Evolutionary conservation across 495 filamentous ascomycete genomes (phyloP).

Genomic region (Xanthoparmelia taractica): DNA sequence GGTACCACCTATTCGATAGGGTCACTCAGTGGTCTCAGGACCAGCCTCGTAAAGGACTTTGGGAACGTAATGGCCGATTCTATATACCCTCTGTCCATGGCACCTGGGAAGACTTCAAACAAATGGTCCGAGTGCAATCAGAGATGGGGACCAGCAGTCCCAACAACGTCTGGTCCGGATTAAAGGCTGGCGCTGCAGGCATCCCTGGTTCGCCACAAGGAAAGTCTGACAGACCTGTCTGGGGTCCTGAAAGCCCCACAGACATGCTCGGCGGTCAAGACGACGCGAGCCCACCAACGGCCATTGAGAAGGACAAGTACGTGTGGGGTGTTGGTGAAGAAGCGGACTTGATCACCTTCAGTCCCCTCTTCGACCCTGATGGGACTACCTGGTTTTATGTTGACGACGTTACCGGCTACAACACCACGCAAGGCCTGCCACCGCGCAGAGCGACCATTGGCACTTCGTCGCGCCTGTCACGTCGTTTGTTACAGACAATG

Average conservation of each 20-base stretch:
- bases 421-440: slow-evolving; percentile 54
- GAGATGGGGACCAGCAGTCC: slow-evolving; percentile 69
- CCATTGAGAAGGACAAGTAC: slow-evolving; percentile 71
- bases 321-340: slow-evolving; percentile 87
- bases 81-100: slow-evolving; percentile 87
- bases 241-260: slow-evolving; percentile 74
- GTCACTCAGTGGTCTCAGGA: slow-evolving; percentile 64
- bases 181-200: slow-evolving; percentile 35
- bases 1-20: slow-evolving; percentile 78
- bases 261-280: slow-evolving; percentile 63
- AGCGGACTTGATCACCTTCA: slow-evolving; percentile 88
- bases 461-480: slow-evolving; percentile 73
- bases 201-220: slow-evolving; percentile 44
- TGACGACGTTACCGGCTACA: slow-evolving; percentile 87
- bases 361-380: slow-evolving; percentile 86
- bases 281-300: slow-evolving; percentile 61
- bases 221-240: slow-evolving; percentile 58
- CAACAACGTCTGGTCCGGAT: slow-evolving; percentile 60
- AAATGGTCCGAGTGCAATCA: slow-evolving; percentile 85
- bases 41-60: slow-evolving; percentile 84
- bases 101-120: slow-evolving; percentile 83
- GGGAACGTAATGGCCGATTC: slow-evolving; percentile 89
- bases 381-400: slow-evolving; percentile 81
- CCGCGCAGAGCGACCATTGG: slow-evolving; percentile 85
- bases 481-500: slow-evolving; percentile 76